Conservation (phyloP, 2,329 filamentous ascomycete genomes). For the Colletotrichum australisinense region DNA sequence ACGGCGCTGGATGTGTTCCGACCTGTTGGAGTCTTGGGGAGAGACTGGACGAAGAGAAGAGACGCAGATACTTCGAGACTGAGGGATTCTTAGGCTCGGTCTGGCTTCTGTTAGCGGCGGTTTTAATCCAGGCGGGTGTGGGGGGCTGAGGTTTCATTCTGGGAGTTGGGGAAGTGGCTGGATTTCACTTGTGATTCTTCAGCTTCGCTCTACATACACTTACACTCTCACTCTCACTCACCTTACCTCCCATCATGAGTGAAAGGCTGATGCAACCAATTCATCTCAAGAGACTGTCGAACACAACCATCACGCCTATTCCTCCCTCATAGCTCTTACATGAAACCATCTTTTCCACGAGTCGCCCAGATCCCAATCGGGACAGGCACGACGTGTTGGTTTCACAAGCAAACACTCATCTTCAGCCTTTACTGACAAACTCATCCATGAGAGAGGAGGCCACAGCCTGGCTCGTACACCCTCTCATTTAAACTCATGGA, state of each 20-base stretch:
- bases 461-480: background rate
- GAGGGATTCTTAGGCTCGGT: background rate
- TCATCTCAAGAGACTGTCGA: background rate
- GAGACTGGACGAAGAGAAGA: background rate
- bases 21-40: background rate
- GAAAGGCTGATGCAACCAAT: no score
- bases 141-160: background rate
- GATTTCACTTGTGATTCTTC: constrained; percentile 4
- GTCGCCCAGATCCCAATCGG: constrained; percentile 3
- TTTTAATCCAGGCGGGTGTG: background rate
- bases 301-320: background rate
- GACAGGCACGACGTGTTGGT: background rate
- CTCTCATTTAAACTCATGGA: background rate
- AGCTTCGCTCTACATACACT: background rate
- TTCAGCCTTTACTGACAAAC: background rate
- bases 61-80: no score
- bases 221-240: background rate
- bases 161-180: background rate
- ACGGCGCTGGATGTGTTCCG: background rate
- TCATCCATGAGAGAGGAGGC: background rate
- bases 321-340: background rate
- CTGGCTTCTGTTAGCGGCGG: background rate
- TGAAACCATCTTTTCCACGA: no score
- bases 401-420: constrained; percentile 8
- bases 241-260: background rate